Evolutionary conservation across 78 protist genomes (phyloP).

Genomic region (Speleostelium caveatum): DNA sequence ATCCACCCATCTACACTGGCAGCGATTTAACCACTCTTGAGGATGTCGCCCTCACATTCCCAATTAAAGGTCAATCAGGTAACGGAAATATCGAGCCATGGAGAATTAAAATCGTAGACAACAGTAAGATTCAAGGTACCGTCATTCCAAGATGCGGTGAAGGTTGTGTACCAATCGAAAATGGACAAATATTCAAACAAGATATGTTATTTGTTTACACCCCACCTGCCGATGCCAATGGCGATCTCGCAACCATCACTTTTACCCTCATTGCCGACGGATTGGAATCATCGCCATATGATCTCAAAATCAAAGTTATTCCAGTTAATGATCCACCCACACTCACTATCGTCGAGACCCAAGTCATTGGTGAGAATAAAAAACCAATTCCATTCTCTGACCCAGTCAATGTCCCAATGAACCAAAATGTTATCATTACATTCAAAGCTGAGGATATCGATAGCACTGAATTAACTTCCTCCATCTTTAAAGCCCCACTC

Average conservation of each 20-base stretch:
- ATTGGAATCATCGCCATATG: neutral
- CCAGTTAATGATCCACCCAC: constrained; percentile 55
- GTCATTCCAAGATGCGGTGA: no score
- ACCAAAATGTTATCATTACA: neutral
- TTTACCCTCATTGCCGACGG: neutral
- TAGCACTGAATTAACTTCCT: neutral
- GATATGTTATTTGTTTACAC: neutral
- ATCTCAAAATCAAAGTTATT: constrained; percentile 20
- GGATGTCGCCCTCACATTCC: neutral
- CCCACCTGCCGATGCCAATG: constrained; percentile 34
- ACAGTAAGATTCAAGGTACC: neutral
- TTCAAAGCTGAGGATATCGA: neutral
- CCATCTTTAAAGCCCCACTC: neutral
- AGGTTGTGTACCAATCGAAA: neutral
- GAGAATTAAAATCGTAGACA: neutral
- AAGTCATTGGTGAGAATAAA: neutral
- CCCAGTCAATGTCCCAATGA: neutral
- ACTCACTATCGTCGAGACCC: neutral
- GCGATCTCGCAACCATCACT: neutral
- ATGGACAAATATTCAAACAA: neutral
- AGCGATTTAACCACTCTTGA: neutral
- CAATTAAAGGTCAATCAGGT: neutral
- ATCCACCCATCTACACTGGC: constrained; percentile 22
- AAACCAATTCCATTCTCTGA: neutral
- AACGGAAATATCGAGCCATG: neutral